A percentile compares a stretch with the other conserved stretches of the same genome.
Evolutionary conservation across 495 filamentous ascomycete species (phyloP).

Genomic region (Mycothermus thermophilus): DNA sequence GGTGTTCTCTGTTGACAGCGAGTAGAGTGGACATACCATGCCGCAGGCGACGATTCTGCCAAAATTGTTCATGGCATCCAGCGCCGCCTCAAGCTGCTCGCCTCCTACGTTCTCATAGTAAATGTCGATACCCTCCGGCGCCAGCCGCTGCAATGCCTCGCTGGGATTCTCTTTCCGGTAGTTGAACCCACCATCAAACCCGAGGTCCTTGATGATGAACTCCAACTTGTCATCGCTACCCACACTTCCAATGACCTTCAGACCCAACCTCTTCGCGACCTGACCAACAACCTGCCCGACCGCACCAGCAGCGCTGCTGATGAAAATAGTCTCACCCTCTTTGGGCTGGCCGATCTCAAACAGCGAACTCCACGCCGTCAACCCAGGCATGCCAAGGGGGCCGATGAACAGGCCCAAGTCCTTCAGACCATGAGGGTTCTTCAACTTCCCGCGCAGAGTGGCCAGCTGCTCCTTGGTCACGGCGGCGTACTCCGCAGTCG

Average conservation of each 20-base stretch:
- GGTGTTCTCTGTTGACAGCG: no score
- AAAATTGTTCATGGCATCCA: slow-evolving; percentile 52
- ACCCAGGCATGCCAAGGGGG: slow-evolving; percentile 73
- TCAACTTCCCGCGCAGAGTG: background rate
- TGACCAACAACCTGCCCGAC: slow-evolving; percentile 79
- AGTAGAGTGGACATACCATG: slow-evolving; percentile 32
- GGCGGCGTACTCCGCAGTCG: slow-evolving; percentile 48
- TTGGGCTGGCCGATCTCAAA: slow-evolving; percentile 75
- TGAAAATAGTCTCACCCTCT: slow-evolving; percentile 80
- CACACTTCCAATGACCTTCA: slow-evolving; percentile 60
- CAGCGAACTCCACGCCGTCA: slow-evolving; percentile 70
- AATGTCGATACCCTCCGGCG: slow-evolving; percentile 78
- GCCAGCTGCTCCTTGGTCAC: slow-evolving; percentile 21
- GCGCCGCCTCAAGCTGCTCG: slow-evolving; percentile 66
- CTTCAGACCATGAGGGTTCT: slow-evolving; percentile 44
- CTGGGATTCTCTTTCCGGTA: slow-evolving; percentile 50
- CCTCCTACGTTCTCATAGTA: slow-evolving; percentile 95
- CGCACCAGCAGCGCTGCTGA: slow-evolving; percentile 68
- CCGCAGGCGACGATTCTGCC: slow-evolving; percentile 54
- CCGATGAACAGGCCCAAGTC: slow-evolving; percentile 54
- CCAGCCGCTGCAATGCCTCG: slow-evolving; percentile 59
- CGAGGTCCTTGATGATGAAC: slow-evolving; percentile 50
- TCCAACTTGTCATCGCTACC: slow-evolving; percentile 56
- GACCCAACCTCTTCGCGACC: slow-evolving; percentile 73
- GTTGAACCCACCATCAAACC: slow-evolving; percentile 60